Evolutionary conservation across 306 rosid genomes (phyloP), one percentile per base, ranked within the genome.

Genomic region (Fagus sylvatica): DNA sequence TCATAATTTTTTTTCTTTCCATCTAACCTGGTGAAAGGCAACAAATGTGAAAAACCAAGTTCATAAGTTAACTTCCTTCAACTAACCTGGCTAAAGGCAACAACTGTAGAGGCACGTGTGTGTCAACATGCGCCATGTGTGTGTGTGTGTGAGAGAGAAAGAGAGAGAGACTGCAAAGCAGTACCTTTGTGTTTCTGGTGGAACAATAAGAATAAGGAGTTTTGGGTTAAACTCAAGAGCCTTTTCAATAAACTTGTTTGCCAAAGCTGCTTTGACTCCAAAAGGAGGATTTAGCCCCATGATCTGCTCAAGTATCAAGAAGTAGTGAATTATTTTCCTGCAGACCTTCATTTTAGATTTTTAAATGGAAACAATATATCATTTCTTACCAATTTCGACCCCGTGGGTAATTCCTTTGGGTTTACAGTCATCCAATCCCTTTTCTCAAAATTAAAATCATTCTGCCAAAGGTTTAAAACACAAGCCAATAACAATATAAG

Each of bases 201-300:
- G 98, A 80, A 88, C 96, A 71, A 89, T 87, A 79, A 94, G 97
- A 85, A 94, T 81, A 80, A 94, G 75, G 64, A 94, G 94, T 82
- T 92, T 92, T 0, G 98, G 98, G 6, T 76, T 62, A 80, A 94
- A 94, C 82, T 92, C 81, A 1, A 94, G 96, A 81, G 98, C 98
- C 79, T 94, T 94, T 13, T 90, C 78, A 12, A 94, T 85, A 78
- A 94, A 94, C 82, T 78, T 83, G 84, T 94, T 92, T 19, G 97
- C 98, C 87, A 89, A 66, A 74, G 81, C 40, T 54, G 96, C 96
- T 85, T 88, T 84, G 59, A 90, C 67, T 74, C 98, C 97, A 43
- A 94, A 94, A 17, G 98, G 98, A 74, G 98, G 98, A 81, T 94
- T 94, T 34, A 94, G 87, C 49, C 98, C 98, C 97, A 94, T 92